Conservation (phyloP, 495 filamentous ascomycete species). For the Halenospora varia region DNA sequence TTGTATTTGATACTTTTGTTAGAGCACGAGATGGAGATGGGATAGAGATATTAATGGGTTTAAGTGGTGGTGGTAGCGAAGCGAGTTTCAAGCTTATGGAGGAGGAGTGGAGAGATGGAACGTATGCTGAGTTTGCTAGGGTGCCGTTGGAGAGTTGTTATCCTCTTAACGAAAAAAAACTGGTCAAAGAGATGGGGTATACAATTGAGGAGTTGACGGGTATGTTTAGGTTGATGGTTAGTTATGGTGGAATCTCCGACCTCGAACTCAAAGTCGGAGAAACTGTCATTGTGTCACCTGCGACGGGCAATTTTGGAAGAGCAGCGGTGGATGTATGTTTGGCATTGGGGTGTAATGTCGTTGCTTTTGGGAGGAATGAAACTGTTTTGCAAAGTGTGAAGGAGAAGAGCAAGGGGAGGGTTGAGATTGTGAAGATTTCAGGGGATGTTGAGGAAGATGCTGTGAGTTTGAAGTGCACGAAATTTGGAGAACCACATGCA, state of each 20-base stretch:
- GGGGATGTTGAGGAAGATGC: constrained; percentile 38
- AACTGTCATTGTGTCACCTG: constrained; percentile 48
- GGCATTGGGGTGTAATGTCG: constrained; percentile 49
- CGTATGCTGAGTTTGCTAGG: constrained; percentile 11
- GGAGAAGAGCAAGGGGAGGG: background rate
- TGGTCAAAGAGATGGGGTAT: constrained; percentile 12
- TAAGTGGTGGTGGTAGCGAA: background rate
- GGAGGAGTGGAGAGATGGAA: constrained; percentile 13
- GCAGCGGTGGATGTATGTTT: constrained; percentile 44
- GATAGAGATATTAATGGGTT: constrained; percentile 4
- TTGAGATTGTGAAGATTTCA: constrained; percentile 24
- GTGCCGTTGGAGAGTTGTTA: constrained; percentile 15
- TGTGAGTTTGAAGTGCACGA: constrained; percentile 27
- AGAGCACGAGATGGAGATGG: constrained; percentile 6
- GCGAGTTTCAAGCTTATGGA: background rate
- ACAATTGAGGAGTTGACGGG: background rate
- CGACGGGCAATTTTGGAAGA: constrained; percentile 45
- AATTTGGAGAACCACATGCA: constrained; percentile 32
- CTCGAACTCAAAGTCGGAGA: constrained; percentile 49
- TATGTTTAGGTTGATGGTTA: constrained; percentile 25
- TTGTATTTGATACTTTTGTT: constrained; percentile 9
- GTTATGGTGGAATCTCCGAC: constrained; percentile 47
- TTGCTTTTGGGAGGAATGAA: constrained; percentile 48
- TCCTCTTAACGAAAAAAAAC: constrained; percentile 9
- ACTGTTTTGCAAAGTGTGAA: constrained; percentile 27